Conservation (phyloP, 352 stramenopile genomes). For the Phytophthora niederhauseri region DNA sequence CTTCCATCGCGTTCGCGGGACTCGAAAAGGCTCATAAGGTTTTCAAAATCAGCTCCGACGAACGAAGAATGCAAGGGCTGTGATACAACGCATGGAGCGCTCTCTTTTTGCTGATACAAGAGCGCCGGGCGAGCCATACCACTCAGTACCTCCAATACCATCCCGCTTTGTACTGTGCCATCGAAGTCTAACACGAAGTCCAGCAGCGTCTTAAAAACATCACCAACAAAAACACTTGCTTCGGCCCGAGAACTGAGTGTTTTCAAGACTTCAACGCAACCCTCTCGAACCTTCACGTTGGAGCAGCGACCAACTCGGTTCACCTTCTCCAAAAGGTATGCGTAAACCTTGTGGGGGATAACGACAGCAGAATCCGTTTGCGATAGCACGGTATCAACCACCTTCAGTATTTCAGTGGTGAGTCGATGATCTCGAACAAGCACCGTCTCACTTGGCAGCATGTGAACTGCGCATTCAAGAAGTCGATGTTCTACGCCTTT, state of each 20-base stretch:
- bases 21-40: slow-evolving; percentile 43
- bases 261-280: slow-evolving; percentile 35
- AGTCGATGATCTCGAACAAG: slow-evolving; percentile 26
- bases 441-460: slow-evolving; percentile 20
- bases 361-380: slow-evolving; percentile 9
- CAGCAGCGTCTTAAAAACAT: slow-evolving; percentile 23
- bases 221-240: slow-evolving; percentile 16
- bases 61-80: slow-evolving; percentile 42
- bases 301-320: slow-evolving; percentile 11
- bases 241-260: slow-evolving; percentile 17
- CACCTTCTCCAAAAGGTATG: slow-evolving; percentile 14
- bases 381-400: slow-evolving; percentile 29
- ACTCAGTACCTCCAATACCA: slow-evolving; percentile 18
- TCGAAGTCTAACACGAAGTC: slow-evolving; percentile 35
- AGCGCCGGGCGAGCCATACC: slow-evolving; percentile 29
- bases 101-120: slow-evolving; percentile 16
- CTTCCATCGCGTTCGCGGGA: slow-evolving; percentile 29
- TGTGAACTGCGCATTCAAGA: slow-evolving; percentile 27
- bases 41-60: slow-evolving; percentile 49
- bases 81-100: slow-evolving; percentile 1
- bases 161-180: slow-evolving; percentile 7
- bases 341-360: slow-evolving; percentile 23
- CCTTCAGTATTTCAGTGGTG: slow-evolving; percentile 25
- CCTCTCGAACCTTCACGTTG: slow-evolving; percentile 30
- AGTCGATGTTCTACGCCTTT: slow-evolving; percentile 23